These are phyloP conservation scores for Volvariella volvacea DNA, from an alignment of 1,284 basidiomycete genomes.

Conservation along the genomic window DNA sequence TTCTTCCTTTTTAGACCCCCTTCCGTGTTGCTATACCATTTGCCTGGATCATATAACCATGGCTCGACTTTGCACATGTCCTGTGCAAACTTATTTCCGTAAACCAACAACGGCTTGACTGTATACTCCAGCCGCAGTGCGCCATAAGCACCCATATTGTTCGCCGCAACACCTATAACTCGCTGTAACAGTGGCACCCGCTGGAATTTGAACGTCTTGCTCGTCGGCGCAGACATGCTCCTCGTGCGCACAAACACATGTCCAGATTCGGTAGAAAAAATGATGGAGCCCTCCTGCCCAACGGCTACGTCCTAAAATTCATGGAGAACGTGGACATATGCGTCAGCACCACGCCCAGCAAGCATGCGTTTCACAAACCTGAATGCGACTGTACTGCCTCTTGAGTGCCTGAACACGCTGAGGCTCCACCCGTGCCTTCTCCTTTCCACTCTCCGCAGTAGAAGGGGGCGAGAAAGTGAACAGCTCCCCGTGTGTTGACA, in stretches of 20 bases:
- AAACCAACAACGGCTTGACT: conserved; percentile 51
- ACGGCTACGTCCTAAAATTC: conserved; percentile 74
- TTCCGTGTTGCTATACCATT: not conserved
- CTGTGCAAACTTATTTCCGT: conserved; percentile 57
- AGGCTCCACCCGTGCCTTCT: conserved; percentile 37
- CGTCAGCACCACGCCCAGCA: not conserved
- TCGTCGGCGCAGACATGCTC: conserved; percentile 31
- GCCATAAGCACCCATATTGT: conserved; percentile 85
- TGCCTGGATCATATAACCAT: conserved; percentile 24
- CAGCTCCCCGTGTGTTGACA: conserved; percentile 86
- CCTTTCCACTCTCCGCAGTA: conserved; percentile 21
- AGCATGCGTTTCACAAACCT: conserved; percentile 31
- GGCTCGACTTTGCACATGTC: conserved; percentile 68
- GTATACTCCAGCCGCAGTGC: conserved; percentile 76
- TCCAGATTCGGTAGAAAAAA: conserved; percentile 91
- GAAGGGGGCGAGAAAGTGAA: conserved; percentile 72
- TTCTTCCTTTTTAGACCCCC: conserved; percentile 4
- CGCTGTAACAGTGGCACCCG: conserved; percentile 82
- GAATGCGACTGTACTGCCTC: conserved; percentile 82
- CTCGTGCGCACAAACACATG: conserved; percentile 87
- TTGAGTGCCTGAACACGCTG: conserved; percentile 90
- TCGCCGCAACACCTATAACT: conserved; percentile 79
- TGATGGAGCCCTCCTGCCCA: conserved; percentile 82
- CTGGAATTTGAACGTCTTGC: conserved; percentile 77
- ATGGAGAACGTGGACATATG: not conserved